Percentiles rank a stretch among this genome's conserved stretches.
Conservation (phyloP, 2,329 filamentous ascomycete species). For the Calonectria honghensis region DNA sequence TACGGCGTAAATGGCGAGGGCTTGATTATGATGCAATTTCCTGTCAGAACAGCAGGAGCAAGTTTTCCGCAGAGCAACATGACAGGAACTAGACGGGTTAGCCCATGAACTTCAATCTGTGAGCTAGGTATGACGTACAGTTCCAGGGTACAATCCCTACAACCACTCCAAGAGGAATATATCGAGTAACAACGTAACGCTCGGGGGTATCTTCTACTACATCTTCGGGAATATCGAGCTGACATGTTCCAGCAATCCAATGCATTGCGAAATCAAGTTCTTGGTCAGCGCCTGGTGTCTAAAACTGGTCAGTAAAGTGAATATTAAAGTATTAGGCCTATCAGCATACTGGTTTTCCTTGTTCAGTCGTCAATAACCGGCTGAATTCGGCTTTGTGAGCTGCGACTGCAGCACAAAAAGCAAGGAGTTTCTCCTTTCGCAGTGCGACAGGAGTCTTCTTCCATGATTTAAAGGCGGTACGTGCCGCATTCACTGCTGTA, state of each 20-base stretch:
- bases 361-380: constrained; percentile 31
- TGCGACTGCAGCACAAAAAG: constrained; percentile 25
- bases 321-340: too few species aligned
- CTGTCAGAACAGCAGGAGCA: constrained; percentile 72
- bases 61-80: constrained; percentile 60
- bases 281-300: not conserved
- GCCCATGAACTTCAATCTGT: not conserved
- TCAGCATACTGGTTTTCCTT: constrained; percentile 36
- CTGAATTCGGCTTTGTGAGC: constrained; percentile 42
- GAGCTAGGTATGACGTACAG: not conserved
- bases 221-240: constrained; percentile 31
- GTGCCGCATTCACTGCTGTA: constrained; percentile 68
- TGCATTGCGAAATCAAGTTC: not conserved
- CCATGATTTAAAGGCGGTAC: constrained; percentile 69
- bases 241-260: constrained; percentile 23
- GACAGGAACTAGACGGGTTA: constrained; percentile 21
- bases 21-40: constrained; percentile 73
- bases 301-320: not conserved
- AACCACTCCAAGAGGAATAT: constrained; percentile 30
- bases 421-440: constrained; percentile 52
- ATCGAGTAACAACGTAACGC: constrained; percentile 27
- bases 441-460: constrained; percentile 58
- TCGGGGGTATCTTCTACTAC: constrained; percentile 28
- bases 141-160: constrained; percentile 38
- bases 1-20: constrained; percentile 75